Base-by-base conservation (phyloP, 805 yeast species). In the Brettanomyces nanus region DNA sequence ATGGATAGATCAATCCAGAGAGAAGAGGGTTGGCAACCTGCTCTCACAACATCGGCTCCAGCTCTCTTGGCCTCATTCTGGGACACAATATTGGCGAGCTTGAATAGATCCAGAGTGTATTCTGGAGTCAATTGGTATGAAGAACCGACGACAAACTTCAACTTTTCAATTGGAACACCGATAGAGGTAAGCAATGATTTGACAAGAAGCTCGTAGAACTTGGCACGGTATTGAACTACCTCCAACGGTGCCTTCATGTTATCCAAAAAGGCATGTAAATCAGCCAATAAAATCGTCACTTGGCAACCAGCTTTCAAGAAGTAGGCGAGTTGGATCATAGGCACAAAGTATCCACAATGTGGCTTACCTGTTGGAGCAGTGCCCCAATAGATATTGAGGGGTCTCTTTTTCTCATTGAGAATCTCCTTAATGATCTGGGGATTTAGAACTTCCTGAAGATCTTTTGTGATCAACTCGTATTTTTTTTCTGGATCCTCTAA, bases 341-440 rank as follows among this genome's bases (percentile, higher is more conserved):
- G 92, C 28, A 92, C 98, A 56, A 92, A 86, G 72, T 92, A 92
- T 37, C 97, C 99, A 68, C 97, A 89, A 65, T 92, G 99, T 32
- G 97, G 96, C 63, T 77, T 85, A 37, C 99, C 99, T 4, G 99
- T 92, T 43, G 99, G 97, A 6, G 99, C 99, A 17, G 97, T 89
- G 49, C 99, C 99, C 97, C 97, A 92, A 76, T 92, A 92, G 54
- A 92, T 65, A 54, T 77, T 83, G 48, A 94, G 62, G 11, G 92
- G 85, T 52, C 95, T 77, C 52, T 85, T 76, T 54, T 85, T 82
- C 39, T 73, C 80, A 56, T 84, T 92, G 44, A 89, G 67, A 25
- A 86, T 77, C 55, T 86, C 74, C 56, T 83, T 83, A 62, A 90
- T 85, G 62, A 87, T 85, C 61, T 84, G 89, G 28, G 77, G 80